Base-by-base conservation (phyloP, 257 asterid species). In the Nicotiana otophora region DNA sequence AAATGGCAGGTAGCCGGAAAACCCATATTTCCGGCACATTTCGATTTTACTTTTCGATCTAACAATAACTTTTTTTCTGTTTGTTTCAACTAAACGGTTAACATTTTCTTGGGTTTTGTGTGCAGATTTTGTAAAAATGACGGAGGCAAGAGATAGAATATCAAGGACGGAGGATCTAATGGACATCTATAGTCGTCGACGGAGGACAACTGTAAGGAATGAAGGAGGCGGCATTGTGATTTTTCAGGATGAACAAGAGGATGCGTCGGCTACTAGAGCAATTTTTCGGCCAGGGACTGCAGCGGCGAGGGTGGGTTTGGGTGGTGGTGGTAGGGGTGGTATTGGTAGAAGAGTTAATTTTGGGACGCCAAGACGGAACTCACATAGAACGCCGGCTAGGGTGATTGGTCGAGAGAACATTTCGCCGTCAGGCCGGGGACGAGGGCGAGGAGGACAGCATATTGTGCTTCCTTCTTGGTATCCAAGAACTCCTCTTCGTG, bases 401-500 rank as follows among this genome's bases (percentile, higher is more conserved):
- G 36, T 58, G 16, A 78, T 64, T 17, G 93, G 92, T 81, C 88
- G 82, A 60, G 91, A 91, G 72, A 90, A 88, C 74, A n/a, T 77
- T 72, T 84, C 93, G 7, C 96, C 92, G 17, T 31, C 80, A 63
- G 83, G 81, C 53, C 68, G 72, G 5, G 82, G 28, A 5, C 63
- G 86, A 60, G 91, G 90, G 31, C 90, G 87, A 70, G 91, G 87
- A 70, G 91, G 90, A 31, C 91, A 86, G 60, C 85, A 82, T 4
- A 83, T 77, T 76, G 82, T 84, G 28, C 85, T 93, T 84, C 97
- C 97, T 26, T 64, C 85, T 70, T 93, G 98, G 98, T 92, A 92
- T 69, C 95, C 93, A 31, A 89, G 97, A 78, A 89, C 70, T 19
- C 97, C 98, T 30, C 86, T 93, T 11, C 89, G 83, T 33, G 98